Base-by-base conservation (phyloP, 441 rosid species). In the Brassica balearica region DNA sequence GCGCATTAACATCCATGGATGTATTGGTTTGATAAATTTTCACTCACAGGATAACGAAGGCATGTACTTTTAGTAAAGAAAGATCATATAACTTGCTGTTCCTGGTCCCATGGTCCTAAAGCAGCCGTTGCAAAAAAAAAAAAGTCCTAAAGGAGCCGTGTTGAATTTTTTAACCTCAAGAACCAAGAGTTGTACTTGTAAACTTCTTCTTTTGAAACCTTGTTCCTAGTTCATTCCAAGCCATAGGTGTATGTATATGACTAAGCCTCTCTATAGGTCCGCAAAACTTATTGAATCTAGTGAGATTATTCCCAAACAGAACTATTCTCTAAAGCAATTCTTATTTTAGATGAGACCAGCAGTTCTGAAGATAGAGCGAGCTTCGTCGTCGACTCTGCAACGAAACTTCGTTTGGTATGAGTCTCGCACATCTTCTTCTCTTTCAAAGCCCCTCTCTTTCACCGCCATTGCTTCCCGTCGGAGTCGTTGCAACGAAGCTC, bases 201-300 rank as follows among this genome's bases (percentile, higher is more conserved):
- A 74, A 94, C 93, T 84, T 92, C 99, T 80, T 80, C 72, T 65
- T 11, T 70, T 23, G 76, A 80, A 10, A 76, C 82, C 4, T 68
- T 69, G 68, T 74, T 74, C 72, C 82, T 74, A 73, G 64, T 25
- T 25, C 27, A 25, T 25, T 25, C 27, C 27, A 25, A 25, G 27
- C 27, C 27, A 25, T 25, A 25, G 27, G 27, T 25, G 27, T 25
- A 25, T 25, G 27, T 25, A 25, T 25, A 25, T 25, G 43, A 38
- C 43, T 38, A 38, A 38, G 43, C 10, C 43, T 38, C 43, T 38
- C 9, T 29, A 29, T 38, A 38, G 43, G 43, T 38, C 43, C 9
- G 8, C 4, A 2, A 2, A 38, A 38, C 3, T 38, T 38, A 36
- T 36, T 36, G 2, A 36, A 36, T 36, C 43, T 36, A 36, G 10